Evolutionary conservation across 805 yeast species (phyloP).

Genomic region (Starmera caribaea): DNA sequence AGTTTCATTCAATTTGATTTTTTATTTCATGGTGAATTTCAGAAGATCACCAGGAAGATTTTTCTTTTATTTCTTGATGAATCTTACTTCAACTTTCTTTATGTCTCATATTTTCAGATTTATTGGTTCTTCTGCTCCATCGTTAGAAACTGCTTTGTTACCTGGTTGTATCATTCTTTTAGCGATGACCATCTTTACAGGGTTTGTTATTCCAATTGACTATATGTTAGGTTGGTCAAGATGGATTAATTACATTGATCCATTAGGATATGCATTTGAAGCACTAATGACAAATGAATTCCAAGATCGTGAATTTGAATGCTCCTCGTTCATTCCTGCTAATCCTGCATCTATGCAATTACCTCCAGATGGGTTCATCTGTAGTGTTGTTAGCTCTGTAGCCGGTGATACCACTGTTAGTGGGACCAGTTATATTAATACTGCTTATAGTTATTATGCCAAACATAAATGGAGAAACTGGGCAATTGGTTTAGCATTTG

Average conservation of each 20-base stretch:
- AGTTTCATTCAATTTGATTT: conserved; percentile 36
- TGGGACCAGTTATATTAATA: conserved; percentile 36
- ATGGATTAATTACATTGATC: conserved; percentile 36
- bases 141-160: conserved; percentile 33
- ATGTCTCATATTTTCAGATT: conserved; percentile 46
- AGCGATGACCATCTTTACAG: conserved; percentile 29
- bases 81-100: conserved; percentile 32
- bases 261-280: conserved; percentile 33
- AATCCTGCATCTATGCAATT: conserved; percentile 31
- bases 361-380: conserved; percentile 23
- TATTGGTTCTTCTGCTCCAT: conserved; percentile 29
- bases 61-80: conserved; percentile 40
- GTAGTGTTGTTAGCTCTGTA: conserved; percentile 41
- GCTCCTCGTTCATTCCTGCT: conserved; percentile 29
- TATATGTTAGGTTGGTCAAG: conserved; percentile 37
- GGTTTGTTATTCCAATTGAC: conserved; percentile 33
- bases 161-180: conserved; percentile 32
- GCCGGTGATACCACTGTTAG: conserved; percentile 35
- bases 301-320: conserved; percentile 23
- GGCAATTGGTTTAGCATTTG: conserved; percentile 48
- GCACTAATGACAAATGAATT: conserved; percentile 36
- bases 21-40: conserved; percentile 46
- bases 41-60: conserved; percentile 44
- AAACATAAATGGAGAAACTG: conserved; percentile 52
- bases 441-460: conserved; percentile 32